Evolutionary conservation across 2,329 filamentous ascomycete genomes (phyloP).

Genomic region (Colletotrichum tamarilloi): DNA sequence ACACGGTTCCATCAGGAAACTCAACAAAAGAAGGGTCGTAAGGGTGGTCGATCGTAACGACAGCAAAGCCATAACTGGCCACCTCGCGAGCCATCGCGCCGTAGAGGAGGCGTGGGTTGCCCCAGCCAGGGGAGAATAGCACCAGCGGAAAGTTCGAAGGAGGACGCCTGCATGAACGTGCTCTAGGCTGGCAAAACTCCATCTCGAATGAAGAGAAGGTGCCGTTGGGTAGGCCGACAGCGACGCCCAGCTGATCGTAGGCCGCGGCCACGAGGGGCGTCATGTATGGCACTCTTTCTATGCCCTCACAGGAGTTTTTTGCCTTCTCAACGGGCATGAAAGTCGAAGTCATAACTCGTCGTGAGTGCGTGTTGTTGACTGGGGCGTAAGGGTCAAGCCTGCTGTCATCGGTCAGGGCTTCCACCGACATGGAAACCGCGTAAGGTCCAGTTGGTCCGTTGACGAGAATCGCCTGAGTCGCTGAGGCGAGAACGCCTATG

Average conservation of each 20-base stretch:
- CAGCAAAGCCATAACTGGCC: conserved; percentile 56
- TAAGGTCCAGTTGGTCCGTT: conserved; percentile 45
- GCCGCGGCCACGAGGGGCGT: conserved; percentile 43
- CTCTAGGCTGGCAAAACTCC: conserved; percentile 39
- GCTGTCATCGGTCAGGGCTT: conserved; percentile 43
- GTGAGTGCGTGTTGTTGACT: conserved; percentile 35
- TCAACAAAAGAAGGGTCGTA: conserved; percentile 57
- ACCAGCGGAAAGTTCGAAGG: conserved; percentile 40
- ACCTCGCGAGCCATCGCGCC: conserved; percentile 55
- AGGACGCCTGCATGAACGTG: background rate
- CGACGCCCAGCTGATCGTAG: conserved; percentile 42
- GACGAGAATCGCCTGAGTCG: conserved; percentile 40
- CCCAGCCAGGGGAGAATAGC: conserved; percentile 58
- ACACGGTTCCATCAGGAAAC: conserved; percentile 54
- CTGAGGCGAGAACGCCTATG: conserved; percentile 32
- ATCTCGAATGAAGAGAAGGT: conserved; percentile 44
- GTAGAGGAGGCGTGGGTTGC: conserved; percentile 55
- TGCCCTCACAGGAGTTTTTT: conserved; percentile 37
- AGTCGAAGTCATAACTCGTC: conserved; percentile 44
- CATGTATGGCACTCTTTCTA: conserved; percentile 45
- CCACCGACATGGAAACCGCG: conserved; percentile 41
- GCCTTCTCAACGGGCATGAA: conserved; percentile 44
- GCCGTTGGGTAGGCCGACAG: conserved; percentile 44
- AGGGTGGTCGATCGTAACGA: conserved; percentile 61
- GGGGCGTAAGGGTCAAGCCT: conserved; percentile 46